A percentile compares a stretch with the other conserved stretches of the same genome.
phyloP scores from a whole-genome alignment of 2,329 filamentous ascomycete species.

The Fusarium sp. region DNA sequence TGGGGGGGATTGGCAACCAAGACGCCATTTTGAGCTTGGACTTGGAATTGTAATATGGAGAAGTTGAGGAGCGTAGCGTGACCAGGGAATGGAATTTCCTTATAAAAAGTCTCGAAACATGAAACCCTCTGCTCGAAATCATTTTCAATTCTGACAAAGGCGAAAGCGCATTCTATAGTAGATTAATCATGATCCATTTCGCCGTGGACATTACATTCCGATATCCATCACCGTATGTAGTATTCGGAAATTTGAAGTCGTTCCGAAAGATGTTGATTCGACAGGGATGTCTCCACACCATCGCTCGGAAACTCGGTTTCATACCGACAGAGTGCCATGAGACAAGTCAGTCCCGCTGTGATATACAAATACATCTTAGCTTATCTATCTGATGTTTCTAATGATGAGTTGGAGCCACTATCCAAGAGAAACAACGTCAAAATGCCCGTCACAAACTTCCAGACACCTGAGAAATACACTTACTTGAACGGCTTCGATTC shows the following conservation, averaged over 20 bases:
- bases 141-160: neutral
- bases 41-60: too few species aligned
- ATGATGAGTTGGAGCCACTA: neutral
- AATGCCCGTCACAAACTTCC: conserved; percentile 44
- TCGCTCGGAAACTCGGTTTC: conserved; percentile 14
- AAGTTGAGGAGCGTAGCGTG: neutral
- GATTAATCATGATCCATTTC: neutral
- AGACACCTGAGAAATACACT: conserved; percentile 69
- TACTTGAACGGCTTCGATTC: conserved; percentile 85
- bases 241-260: neutral
- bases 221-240: neutral
- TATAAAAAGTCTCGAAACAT: neutral
- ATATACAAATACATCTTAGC: neutral
- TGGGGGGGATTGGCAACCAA: conserved; percentile 15
- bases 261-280: conserved; percentile 1
- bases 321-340: neutral
- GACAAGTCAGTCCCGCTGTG: neutral
- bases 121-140: neutral
- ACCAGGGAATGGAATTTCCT: fast-evolving
- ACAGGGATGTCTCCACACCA: neutral
- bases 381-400: neutral
- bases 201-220: neutral
- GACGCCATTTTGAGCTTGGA: conserved; percentile 17
- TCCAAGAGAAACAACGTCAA: neutral
- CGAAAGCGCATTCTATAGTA: neutral